Percentiles rank a stretch among this genome's conserved stretches.
Conservation (phyloP, 177 flowering plant genomes). For the Vitis hybrid region DNA sequence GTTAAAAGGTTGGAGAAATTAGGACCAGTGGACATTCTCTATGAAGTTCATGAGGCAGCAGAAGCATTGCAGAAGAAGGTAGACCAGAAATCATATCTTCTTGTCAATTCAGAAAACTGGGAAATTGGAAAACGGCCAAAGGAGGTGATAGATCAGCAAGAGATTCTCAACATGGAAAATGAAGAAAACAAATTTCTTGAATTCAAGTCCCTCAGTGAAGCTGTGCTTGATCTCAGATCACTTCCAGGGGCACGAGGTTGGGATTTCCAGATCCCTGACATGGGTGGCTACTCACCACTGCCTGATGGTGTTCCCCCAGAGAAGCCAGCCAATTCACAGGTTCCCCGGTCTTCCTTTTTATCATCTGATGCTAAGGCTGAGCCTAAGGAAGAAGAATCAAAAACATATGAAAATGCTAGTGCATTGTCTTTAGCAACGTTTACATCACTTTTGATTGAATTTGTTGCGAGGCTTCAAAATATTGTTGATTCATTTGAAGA, state of each 20-base stretch:
- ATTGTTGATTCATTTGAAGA: slow-evolving; percentile 49
- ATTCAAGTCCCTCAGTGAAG: slow-evolving; percentile 43
- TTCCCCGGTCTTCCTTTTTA: slow-evolving; percentile 26
- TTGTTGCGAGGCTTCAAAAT: slow-evolving; percentile 57
- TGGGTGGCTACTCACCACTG: neutral
- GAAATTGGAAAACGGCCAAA: slow-evolving; percentile 40
- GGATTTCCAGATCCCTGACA: slow-evolving; percentile 8
- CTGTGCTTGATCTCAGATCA: slow-evolving; percentile 37
- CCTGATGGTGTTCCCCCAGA: slow-evolving; percentile 12
- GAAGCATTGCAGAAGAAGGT: slow-evolving; percentile 50
- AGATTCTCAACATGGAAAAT: slow-evolving; percentile 21
- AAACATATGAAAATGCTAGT: slow-evolving; percentile 48
- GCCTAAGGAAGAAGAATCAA: slow-evolving; percentile 27
- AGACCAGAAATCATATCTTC: slow-evolving; percentile 50
- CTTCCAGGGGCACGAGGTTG: slow-evolving; percentile 16
- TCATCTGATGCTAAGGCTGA: slow-evolving; percentile 12
- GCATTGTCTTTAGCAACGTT: slow-evolving; percentile 45
- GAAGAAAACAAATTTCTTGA: slow-evolving; percentile 26
- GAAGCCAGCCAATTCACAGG: slow-evolving; percentile 19
- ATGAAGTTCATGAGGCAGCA: slow-evolving; percentile 48
- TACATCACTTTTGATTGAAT: slow-evolving; percentile 49
- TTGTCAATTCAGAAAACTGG: slow-evolving; percentile 56
- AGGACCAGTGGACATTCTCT: slow-evolving; percentile 38
- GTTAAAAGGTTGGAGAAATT: slow-evolving; percentile 53
- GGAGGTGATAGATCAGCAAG: slow-evolving; percentile 26